Conservation (phyloP, 2,329 filamentous ascomycete genomes). For the Pleomassaria siparia region DNA sequence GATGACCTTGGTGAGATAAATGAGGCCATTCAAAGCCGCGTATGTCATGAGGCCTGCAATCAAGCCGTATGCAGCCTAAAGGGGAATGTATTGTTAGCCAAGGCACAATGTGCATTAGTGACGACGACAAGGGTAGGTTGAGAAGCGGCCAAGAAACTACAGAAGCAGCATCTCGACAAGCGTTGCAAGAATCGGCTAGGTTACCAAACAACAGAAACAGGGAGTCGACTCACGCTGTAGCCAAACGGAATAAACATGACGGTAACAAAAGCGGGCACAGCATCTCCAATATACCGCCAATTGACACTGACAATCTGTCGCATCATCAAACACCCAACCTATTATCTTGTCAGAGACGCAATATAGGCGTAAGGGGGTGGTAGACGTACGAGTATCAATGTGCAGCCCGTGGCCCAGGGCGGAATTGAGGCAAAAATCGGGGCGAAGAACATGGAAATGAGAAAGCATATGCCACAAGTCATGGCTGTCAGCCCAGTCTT, state of each 20-base stretch:
- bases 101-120: background rate
- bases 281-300: slow-evolving; percentile 83
- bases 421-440: slow-evolving; percentile 89
- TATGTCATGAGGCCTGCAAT: slow-evolving; percentile 80
- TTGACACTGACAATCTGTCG: slow-evolving; percentile 77
- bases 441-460: slow-evolving; percentile 85
- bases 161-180: background rate
- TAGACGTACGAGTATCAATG: slow-evolving; percentile 68
- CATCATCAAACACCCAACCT: slow-evolving; percentile 73
- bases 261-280: slow-evolving; percentile 80
- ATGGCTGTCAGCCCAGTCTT: slow-evolving; percentile 81
- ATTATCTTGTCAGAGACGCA: slow-evolving; percentile 14
- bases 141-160: background rate
- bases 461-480: slow-evolving; percentile 77
- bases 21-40: slow-evolving; percentile 69
- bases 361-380: background rate
- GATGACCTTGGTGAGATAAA: slow-evolving; percentile 67
- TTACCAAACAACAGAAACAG: background rate
- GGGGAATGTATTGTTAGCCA: background rate
- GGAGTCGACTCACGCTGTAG: slow-evolving; percentile 65
- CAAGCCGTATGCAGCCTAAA: slow-evolving; percentile 67
- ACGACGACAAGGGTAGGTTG: background rate
- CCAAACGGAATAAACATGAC: slow-evolving; percentile 86
- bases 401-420: slow-evolving; percentile 84
- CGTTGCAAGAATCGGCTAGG: background rate